phyloP scores from a whole-genome alignment of 2,329 filamentous ascomycete species.

The Penicillium sp. region DNA sequence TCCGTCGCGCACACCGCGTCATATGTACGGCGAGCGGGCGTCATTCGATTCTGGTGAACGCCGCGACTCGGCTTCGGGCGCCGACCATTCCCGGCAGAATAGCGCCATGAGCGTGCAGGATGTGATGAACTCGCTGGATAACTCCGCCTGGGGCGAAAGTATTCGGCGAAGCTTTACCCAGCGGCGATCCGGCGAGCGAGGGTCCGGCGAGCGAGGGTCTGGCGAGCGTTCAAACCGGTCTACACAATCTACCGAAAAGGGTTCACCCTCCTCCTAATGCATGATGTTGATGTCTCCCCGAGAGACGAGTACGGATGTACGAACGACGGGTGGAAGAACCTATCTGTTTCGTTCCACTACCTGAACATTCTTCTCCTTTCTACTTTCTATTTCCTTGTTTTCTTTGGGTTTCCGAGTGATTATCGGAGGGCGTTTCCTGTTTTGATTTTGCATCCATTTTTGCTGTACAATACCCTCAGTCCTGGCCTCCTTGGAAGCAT shows the following conservation, averaged over 20 bases:
- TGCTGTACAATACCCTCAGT: conserved; percentile 20
- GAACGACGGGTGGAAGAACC: background rate
- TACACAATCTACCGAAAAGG: conserved; percentile 2
- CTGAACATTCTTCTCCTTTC: conserved; percentile 7
- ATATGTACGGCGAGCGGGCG: conserved; percentile 28
- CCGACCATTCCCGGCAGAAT: conserved; percentile 57
- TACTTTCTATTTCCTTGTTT: background rate
- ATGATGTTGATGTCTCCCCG: conserved; percentile 5
- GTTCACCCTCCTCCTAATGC: conserved; percentile 13
- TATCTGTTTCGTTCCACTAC: conserved; percentile 1
- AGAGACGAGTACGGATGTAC: conserved; percentile 8
- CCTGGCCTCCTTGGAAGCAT: conserved; percentile 14
- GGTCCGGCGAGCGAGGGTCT: background rate
- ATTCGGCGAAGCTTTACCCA: conserved; percentile 82
- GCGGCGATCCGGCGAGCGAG: conserved; percentile 44
- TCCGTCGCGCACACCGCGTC: conserved; percentile 38
- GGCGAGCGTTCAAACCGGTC: background rate
- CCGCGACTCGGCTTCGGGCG: conserved; percentile 16
- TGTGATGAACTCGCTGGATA: conserved; percentile 80
- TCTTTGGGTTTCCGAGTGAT: background rate
- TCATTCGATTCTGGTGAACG: conserved; percentile 32
- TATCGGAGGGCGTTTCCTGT: background rate
- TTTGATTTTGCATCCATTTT: conserved; percentile 8
- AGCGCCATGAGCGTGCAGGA: conserved; percentile 73
- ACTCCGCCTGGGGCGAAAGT: conserved; percentile 90